phyloP scores from a whole-genome alignment of 805 yeast genomes.

The Saccharomycopsis malanga region DNA sequence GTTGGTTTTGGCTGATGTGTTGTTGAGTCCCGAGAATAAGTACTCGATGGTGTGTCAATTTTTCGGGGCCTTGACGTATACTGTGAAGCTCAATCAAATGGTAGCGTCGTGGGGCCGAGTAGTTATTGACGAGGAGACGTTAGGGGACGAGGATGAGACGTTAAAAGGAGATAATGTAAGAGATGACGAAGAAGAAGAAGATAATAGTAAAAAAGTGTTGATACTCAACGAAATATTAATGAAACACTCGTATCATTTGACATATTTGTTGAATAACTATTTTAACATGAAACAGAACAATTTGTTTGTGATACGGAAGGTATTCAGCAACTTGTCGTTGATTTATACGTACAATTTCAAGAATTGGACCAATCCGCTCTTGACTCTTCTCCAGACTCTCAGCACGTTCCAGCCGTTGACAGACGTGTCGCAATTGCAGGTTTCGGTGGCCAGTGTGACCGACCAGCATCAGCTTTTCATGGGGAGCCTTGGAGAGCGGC shows the following conservation, averaged over 20 bases:
- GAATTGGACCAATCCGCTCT: conserved; percentile 37
- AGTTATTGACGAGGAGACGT: neutral
- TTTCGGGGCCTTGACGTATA: conserved; percentile 75
- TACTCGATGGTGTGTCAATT: conserved; percentile 48
- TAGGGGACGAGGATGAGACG: conserved; percentile 11
- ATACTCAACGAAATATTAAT: conserved; percentile 5
- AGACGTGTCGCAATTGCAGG: neutral
- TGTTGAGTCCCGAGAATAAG: conserved; percentile 34
- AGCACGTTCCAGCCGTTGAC: neutral
- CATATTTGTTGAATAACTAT: conserved; percentile 14
- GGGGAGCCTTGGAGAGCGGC: neutral
- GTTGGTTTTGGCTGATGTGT: conserved; percentile 46
- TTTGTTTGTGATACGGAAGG: conserved; percentile 47
- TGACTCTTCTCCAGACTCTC: conserved; percentile 24
- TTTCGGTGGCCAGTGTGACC: neutral
- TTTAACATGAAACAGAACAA: conserved; percentile 14
- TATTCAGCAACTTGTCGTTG: conserved; percentile 48
- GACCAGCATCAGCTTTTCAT: neutral
- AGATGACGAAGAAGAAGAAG: conserved; percentile 21
- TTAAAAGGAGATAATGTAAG: conserved; percentile 1
- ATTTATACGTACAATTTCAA: conserved; percentile 36
- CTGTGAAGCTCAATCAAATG: conserved; percentile 46
- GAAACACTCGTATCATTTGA: conserved; percentile 22
- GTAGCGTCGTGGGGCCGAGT: conserved; percentile 1
- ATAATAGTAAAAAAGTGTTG: conserved; percentile 1